A percentile compares a stretch with the other conserved stretches of the same genome.
Evolutionary conservation across 352 stramenopile genomes (phyloP).

Genomic region (Thalassiosira oceanica): DNA sequence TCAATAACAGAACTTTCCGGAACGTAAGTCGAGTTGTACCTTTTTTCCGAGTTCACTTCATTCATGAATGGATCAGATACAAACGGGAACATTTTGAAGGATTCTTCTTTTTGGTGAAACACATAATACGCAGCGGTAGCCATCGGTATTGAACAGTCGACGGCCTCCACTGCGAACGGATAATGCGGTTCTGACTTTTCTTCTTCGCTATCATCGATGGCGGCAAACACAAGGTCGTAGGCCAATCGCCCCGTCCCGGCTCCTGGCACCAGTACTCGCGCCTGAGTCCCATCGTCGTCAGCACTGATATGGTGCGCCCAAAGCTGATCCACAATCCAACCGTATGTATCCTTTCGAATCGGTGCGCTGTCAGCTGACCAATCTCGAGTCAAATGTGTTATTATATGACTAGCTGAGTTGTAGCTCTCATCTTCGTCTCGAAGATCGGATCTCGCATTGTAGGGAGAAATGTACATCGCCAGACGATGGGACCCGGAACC

Average conservation of each 20-base stretch:
- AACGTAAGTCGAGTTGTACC: conserved; percentile 88
- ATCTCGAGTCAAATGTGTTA: conserved; percentile 72
- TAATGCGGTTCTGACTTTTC: conserved; percentile 6
- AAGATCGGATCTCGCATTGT: conserved; percentile 9
- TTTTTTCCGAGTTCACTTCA: conserved; percentile 61
- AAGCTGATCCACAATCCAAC: conserved; percentile 69
- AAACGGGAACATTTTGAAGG: conserved; percentile 57
- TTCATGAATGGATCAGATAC: conserved; percentile 68
- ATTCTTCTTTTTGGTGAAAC: conserved; percentile 18
- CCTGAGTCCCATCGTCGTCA: not conserved
- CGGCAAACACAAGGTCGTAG: conserved; percentile 58
- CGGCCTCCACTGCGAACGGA: conserved; percentile 66
- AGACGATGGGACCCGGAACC: not conserved
- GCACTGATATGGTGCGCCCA: conserved; percentile 14
- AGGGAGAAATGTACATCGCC: conserved; percentile 20
- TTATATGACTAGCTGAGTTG: conserved; percentile 62
- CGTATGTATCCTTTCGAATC: conserved; percentile 53
- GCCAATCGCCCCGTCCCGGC: conserved; percentile 70
- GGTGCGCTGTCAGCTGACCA: conserved; percentile 50
- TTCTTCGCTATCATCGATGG: conserved; percentile 1
- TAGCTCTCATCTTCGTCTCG: conserved; percentile 48
- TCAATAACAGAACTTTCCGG: conserved; percentile 34
- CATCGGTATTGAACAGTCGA: conserved; percentile 75
- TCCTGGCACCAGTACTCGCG: conserved; percentile 63
- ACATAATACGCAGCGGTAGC: conserved; percentile 55